These are phyloP conservation scores for Talaromyces sp. DNA, from an alignment of 2,329 filamentous ascomycete genomes.

Conservation along the genomic window DNA sequence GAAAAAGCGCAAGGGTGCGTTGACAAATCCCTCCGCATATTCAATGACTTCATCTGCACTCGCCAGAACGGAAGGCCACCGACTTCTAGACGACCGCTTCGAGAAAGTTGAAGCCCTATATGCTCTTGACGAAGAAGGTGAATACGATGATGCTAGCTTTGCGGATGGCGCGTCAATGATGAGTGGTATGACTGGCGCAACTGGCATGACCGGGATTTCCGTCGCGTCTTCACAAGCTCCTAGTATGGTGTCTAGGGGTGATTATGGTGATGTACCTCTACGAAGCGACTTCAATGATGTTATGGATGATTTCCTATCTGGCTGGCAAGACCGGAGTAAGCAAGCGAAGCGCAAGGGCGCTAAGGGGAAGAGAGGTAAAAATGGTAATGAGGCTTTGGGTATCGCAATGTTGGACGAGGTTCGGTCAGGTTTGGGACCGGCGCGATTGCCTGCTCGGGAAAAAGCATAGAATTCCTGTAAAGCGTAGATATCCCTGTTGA, in stretches of 20 bases:
- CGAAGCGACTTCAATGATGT: constrained; percentile 81
- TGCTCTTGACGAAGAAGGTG: constrained; percentile 56
- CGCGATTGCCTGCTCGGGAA: constrained; percentile 51
- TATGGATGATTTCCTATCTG: constrained; percentile 87
- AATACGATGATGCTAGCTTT: constrained; percentile 49
- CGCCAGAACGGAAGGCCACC: constrained; percentile 80
- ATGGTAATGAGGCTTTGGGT: constrained; percentile 74
- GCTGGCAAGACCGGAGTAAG: constrained; percentile 45
- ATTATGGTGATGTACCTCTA: constrained; percentile 50
- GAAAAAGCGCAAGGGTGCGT: constrained; percentile 93
- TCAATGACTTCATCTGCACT: constrained; percentile 89
- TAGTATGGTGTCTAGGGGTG: constrained; percentile 44
- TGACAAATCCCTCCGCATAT: constrained; percentile 82
- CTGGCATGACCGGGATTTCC: constrained; percentile 47
- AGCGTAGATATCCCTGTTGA: constrained; percentile 10
- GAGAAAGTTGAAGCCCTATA: constrained; percentile 86
- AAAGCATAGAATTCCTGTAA: constrained; percentile 26
- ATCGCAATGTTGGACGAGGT: constrained; percentile 90
- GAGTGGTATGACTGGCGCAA: constrained; percentile 41
- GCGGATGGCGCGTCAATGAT: constrained; percentile 37
- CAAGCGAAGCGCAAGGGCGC: constrained; percentile 43
- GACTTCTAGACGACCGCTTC: constrained; percentile 82
- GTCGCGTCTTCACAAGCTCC: constrained; percentile 61
- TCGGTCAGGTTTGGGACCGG: constrained; percentile 71
- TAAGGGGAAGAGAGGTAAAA: constrained; percentile 64